Evolutionary conservation across 2,329 filamentous ascomycete species (phyloP), one percentile per base, ranked within the genome.

Genomic region (Xylariaceae sp.): DNA sequence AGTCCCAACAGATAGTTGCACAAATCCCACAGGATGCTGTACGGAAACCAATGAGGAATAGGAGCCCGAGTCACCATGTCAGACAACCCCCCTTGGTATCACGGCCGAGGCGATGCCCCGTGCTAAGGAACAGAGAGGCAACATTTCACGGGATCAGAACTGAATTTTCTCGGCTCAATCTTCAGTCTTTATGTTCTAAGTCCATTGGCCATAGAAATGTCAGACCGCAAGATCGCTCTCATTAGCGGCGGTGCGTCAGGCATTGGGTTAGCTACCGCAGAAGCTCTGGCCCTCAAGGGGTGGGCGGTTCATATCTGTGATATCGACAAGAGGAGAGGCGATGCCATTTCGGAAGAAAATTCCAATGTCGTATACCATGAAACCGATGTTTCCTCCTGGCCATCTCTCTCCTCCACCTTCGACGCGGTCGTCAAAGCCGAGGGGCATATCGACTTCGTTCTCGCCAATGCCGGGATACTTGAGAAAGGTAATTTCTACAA

Each of bases 211-310:
- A 38, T 38, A 14, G 18, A 39, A 1, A 57, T 60, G 57, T 34
- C 52, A 10, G 34, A 43, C 39, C 45, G 31, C 12, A 58, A 57
- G 45, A 53, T 55, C 40, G 61, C 58, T n/a, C 56, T 64, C 40
- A 57, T 64, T 48, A 63, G 60, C 4, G 60, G 62, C 40, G 60
- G 59, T 40, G 59, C 60, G 13, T 61, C 57, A 17, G 64, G 64
- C 4, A 51, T 66, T 22, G 62, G 63, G 14, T 50, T 64, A 19
- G 64, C 53, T n/a, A 57, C 62, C 9, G 61, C 62, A 13, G 43
- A 60, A 41, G 42, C 51, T 1, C 55, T 65, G 31, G 51, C 57
- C 17, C 47, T 6, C 6, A 62, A 59, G 7, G 48, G 54, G 28
- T 65, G 62, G 63, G 45, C 44, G 12, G 50, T 65, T 4, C 61